Evolutionary conservation across 1,284 basidiomycete genomes (phyloP).

Genomic region (Ustilago bromivora): DNA sequence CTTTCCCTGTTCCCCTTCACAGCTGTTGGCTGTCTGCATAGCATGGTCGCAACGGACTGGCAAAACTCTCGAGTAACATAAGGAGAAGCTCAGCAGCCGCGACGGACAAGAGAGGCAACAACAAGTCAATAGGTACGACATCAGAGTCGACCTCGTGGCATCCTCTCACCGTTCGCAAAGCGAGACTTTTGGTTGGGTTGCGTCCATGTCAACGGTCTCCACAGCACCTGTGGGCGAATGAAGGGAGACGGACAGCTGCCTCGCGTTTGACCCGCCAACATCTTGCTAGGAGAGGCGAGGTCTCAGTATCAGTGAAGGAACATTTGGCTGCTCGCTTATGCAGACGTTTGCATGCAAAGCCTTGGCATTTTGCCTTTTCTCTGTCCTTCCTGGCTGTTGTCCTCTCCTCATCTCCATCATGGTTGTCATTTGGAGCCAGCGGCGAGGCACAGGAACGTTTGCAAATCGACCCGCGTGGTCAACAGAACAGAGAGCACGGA

Average conservation of each 20-base stretch:
- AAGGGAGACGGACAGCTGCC: conserved; percentile 3
- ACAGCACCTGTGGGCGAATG: not conserved
- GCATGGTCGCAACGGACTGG: not conserved
- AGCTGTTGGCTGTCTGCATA: not conserved
- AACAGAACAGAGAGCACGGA: not conserved
- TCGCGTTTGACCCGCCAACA: not conserved
- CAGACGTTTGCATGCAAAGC: not conserved
- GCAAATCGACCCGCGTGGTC: conserved; percentile 1
- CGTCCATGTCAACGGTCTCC: too few species aligned
- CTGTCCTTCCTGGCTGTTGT: not conserved
- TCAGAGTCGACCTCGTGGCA: conserved; percentile 6
- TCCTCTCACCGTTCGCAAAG: not conserved
- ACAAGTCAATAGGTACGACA: not conserved
- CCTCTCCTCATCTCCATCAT: not conserved
- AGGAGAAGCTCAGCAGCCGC: not conserved
- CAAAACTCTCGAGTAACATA: too few species aligned
- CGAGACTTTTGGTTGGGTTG: not conserved
- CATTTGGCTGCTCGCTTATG: not conserved
- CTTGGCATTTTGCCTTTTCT: conserved; percentile 3
- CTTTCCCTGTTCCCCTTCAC: not conserved
- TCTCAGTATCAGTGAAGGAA: not conserved
- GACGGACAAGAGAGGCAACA: not conserved
- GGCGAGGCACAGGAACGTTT: not conserved
- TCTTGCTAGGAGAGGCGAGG: not conserved
- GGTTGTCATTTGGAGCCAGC: not conserved